Evolutionary conservation across 179 eudicot genomes (phyloP).

Genomic region (Sideroxylon spinosum): DNA sequence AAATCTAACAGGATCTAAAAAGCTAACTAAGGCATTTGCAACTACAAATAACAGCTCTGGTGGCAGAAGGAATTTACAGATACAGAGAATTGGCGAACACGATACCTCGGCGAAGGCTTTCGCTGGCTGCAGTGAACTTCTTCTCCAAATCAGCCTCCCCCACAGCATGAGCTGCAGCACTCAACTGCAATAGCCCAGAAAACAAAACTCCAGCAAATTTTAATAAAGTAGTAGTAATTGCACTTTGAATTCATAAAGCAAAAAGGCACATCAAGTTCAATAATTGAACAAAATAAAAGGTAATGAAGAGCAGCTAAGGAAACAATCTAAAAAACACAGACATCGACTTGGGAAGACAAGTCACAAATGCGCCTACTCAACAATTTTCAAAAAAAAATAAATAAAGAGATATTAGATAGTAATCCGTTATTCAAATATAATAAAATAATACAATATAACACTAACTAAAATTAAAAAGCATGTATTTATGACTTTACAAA

Average conservation of each 20-base stretch:
- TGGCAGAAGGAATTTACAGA: slow-evolving; percentile 29
- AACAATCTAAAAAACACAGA: not conserved
- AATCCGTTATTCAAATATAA: too few species aligned
- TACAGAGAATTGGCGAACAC: slow-evolving; percentile 97
- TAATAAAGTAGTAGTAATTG: not conserved
- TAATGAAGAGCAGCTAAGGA: not conserved
- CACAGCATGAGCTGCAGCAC: slow-evolving; percentile 87
- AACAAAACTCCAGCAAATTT: slow-evolving; percentile 1
- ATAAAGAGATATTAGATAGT: too few species aligned
- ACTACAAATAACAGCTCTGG: not conserved
- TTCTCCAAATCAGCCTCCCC: slow-evolving; percentile 82
- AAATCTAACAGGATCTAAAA: not conserved
- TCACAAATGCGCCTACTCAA: too few species aligned
- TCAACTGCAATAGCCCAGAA: slow-evolving; percentile 45
- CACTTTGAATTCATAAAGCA: not conserved
- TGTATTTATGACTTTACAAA: too few species aligned
- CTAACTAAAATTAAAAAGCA: too few species aligned
- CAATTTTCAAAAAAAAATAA: too few species aligned
- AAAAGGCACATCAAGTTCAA: not conserved
- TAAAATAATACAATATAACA: too few species aligned
- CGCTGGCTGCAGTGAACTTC: slow-evolving; percentile 76
- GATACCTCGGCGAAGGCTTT: slow-evolving; percentile 91
- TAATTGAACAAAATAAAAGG: not conserved
- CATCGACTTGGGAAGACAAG: too few species aligned
- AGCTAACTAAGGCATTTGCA: not conserved